phyloP scores from a whole-genome alignment of 2,329 filamentous ascomycete species.

The Fusarium sp. region DNA sequence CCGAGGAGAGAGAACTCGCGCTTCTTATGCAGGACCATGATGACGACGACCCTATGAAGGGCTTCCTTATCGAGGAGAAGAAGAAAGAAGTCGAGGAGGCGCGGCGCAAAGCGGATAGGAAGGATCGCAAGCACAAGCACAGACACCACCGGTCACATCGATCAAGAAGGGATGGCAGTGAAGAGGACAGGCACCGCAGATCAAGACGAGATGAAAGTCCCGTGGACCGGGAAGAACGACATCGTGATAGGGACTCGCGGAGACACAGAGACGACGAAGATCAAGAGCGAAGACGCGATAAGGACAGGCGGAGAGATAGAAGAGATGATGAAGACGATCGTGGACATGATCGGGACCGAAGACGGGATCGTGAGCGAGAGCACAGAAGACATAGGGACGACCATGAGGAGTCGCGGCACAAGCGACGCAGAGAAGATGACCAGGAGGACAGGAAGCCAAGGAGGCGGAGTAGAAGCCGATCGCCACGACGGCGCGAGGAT shows the following conservation, averaged over 20 bases:
- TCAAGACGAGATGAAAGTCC: constrained; percentile 58
- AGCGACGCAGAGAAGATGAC: constrained; percentile 50
- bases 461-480: constrained; percentile 60
- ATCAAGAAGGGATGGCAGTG: constrained; percentile 54
- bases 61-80: constrained; percentile 90
- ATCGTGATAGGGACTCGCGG: constrained; percentile 51
- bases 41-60: constrained; percentile 98
- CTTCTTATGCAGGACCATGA: constrained; percentile 85
- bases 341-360: constrained; percentile 46
- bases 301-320: constrained; percentile 37
- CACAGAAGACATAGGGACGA: constrained; percentile 51
- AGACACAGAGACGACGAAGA: constrained; percentile 50
- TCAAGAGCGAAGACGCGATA: constrained; percentile 48
- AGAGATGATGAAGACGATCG: constrained; percentile 46
- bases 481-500: constrained; percentile 55
- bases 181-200: constrained; percentile 51
- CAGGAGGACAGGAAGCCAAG: constrained; percentile 43
- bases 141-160: constrained; percentile 64
- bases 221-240: constrained; percentile 46
- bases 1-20: constrained; percentile 85
- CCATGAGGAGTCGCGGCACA: constrained; percentile 48
- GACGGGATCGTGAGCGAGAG: constrained; percentile 44
- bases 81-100: constrained; percentile 87
- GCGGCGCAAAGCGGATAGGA: constrained; percentile 65
- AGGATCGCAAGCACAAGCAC: constrained; percentile 63